Evolutionary conservation across 495 filamentous ascomycete species (phyloP), one percentile per base, ranked within the genome.

Genomic region (Collariella sp.): DNA sequence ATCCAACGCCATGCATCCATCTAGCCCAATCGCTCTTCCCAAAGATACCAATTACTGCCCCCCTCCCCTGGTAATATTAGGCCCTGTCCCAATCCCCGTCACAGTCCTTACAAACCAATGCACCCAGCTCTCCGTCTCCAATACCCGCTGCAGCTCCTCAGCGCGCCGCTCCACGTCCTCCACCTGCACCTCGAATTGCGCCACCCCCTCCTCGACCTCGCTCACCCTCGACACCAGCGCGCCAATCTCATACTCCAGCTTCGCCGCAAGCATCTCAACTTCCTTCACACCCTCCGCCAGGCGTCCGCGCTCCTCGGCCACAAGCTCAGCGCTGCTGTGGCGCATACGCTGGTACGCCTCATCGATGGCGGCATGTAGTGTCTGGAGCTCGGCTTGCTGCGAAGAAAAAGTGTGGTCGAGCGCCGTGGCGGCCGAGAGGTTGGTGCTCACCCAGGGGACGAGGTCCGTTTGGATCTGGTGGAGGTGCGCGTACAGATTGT

Each of bases 211-310:
- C 61, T 96, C 91, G 34, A 96, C 85, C 61, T 98, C 93, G 55
- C 86, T 80, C 31, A 96, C 86, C 62, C 88, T 89, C 18, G 83
- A 84, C 45, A 85, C 77, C 20, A 98, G 73, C 20, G 82, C 85
- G 47, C 82, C 80, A 34, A 97, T 80, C 71, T 98, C 94, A 67
- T 98, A 98, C 62, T 98, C 91, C 55, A 98, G 75, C 75, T 91
- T 93, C 19, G 88, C 88, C 6, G 83, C 83, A 39, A 96, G 73
- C 19, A 83, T 74, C 65, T 96, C 94, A 18, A 96, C 79, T 55
- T 89, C 87, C 65, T 84, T 87, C 51, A 94, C 76, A 26, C 76
- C 77, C 54, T 96, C 93, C 24, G 76, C 82, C 46, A 95, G 70
- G 24, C 78, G 70, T 26, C 75, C 70, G 24, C 81, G 76, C 71